Percentiles rank a stretch among this genome's conserved stretches.
Evolutionary conservation across 495 filamentous ascomycete genomes (phyloP).

Genomic region (Poronia punctata): DNA sequence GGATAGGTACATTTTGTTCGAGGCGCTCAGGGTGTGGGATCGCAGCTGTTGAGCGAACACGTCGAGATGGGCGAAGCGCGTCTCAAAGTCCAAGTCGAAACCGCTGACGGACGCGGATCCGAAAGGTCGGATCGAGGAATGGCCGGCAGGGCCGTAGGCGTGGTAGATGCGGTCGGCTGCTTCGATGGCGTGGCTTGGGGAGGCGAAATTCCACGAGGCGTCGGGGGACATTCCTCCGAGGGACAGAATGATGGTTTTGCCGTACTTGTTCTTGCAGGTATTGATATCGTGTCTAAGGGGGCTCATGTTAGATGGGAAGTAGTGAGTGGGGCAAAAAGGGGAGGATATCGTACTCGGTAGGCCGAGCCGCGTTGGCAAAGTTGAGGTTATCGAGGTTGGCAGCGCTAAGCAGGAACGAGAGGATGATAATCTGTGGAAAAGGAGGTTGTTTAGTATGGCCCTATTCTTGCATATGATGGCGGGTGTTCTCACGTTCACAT

Average conservation of each 20-base stretch:
- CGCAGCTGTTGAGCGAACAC: slow-evolving; percentile 51
- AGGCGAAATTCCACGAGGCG: slow-evolving; percentile 40
- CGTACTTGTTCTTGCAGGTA: slow-evolving; percentile 46
- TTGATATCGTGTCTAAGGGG: slow-evolving; percentile 45
- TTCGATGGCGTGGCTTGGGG: slow-evolving; percentile 38
- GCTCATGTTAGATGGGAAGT: slow-evolving; percentile 2
- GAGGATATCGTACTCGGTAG: neutral
- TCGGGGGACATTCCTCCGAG: slow-evolving; percentile 47
- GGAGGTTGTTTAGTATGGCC: neutral
- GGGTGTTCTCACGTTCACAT: slow-evolving; percentile 1
- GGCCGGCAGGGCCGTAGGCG: slow-evolving; percentile 48
- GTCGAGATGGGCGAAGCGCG: slow-evolving; percentile 36
- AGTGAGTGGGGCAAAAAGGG: neutral
- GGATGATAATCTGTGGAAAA: slow-evolving; percentile 45
- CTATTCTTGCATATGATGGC: neutral
- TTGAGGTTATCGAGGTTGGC: neutral
- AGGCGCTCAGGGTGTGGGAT: slow-evolving; percentile 4
- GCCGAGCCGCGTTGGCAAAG: neutral
- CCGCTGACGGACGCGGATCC: slow-evolving; percentile 47
- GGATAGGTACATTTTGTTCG: slow-evolving; percentile 47
- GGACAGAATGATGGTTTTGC: slow-evolving; percentile 57
- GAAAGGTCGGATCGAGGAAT: slow-evolving; percentile 39
- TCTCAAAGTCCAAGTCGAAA: slow-evolving; percentile 46
- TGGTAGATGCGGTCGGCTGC: slow-evolving; percentile 56
- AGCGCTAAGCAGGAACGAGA: slow-evolving; percentile 41